These are phyloP conservation scores for Zasmidium citrigriseum DNA, from an alignment of 2,329 filamentous ascomycete species.

Conservation along the genomic window DNA sequence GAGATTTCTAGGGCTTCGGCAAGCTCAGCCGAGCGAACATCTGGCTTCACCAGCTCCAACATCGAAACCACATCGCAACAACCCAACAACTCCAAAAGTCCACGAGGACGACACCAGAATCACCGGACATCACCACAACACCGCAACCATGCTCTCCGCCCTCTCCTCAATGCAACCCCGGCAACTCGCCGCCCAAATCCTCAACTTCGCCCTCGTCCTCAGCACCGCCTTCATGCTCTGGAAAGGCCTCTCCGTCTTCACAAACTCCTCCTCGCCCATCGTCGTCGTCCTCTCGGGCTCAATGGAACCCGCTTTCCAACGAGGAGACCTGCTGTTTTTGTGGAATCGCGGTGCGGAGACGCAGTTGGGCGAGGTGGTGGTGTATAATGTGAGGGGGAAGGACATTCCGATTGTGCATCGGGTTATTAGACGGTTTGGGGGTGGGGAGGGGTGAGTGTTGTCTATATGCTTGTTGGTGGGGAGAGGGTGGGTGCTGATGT, in stretches of 20 bases:
- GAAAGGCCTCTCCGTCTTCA: conserved; percentile 81
- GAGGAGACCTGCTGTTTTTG: conserved; percentile 73
- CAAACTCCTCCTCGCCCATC: conserved; percentile 67
- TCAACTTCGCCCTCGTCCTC: conserved; percentile 89
- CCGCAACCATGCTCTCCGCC: conserved; percentile 63
- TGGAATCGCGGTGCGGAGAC: conserved; percentile 70
- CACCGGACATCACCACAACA: neutral
- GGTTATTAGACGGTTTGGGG: conserved; percentile 71
- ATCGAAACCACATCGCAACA: neutral
- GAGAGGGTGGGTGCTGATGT: neutral
- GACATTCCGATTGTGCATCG: conserved; percentile 97
- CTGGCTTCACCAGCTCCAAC: conserved; percentile 1
- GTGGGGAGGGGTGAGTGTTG: conserved; percentile 47
- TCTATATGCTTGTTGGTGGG: neutral
- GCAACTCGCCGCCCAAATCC: conserved; percentile 76
- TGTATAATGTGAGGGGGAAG: conserved; percentile 86
- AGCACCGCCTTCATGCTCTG: conserved; percentile 89
- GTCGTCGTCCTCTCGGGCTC: conserved; percentile 82
- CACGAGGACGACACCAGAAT: neutral
- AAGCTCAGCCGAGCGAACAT: neutral
- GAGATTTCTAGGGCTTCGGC: neutral
- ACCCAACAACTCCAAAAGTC: neutral
- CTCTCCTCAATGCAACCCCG: conserved; percentile 70
- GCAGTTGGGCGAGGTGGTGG: conserved; percentile 71
- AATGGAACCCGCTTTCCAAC: conserved; percentile 82